Percentiles rank a stretch among this genome's conserved stretches.
These are phyloP conservation scores for Monosporascus sp. DNA, from an alignment of 2,329 filamentous ascomycete genomes.

Conservation along the genomic window DNA sequence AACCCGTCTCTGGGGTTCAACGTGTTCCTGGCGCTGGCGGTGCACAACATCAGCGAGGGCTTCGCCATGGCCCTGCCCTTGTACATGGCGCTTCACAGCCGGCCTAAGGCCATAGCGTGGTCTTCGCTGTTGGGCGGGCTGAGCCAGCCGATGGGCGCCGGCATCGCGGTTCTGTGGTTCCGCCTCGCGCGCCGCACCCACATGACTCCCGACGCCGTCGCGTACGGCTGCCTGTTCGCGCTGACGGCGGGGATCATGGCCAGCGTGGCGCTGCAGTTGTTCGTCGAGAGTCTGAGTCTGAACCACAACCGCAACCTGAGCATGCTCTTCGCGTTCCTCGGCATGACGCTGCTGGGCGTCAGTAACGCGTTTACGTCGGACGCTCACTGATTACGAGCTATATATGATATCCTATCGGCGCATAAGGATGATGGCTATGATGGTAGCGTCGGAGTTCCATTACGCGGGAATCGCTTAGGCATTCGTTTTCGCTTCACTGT, in stretches of 20 bases:
- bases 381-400: constrained; percentile 27
- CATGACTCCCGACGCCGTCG: constrained; percentile 46
- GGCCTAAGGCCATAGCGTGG: constrained; percentile 78
- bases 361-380: constrained; percentile 76
- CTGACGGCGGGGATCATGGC: constrained; percentile 92
- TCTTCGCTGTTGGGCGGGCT: constrained; percentile 78
- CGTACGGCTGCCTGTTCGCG: constrained; percentile 80
- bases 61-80: constrained; percentile 90
- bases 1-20: constrained; percentile 83
- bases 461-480: too few relatives aligned
- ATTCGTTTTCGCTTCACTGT: too few relatives aligned
- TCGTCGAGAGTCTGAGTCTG: constrained; percentile 77
- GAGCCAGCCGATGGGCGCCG: constrained; percentile 82
- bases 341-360: constrained; percentile 82
- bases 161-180: constrained; percentile 81
- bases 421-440: too few relatives aligned
- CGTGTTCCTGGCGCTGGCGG: constrained; percentile 92
- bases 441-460: too few relatives aligned
- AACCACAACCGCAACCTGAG: constrained; percentile 75
- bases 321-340: constrained; percentile 73
- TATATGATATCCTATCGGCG: too few relatives aligned
- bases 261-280: constrained; percentile 82
- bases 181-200: constrained; percentile 54
- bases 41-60: constrained; percentile 97
- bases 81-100: constrained; percentile 81